A percentile compares a stretch with the other conserved stretches of the same genome.
These are phyloP conservation scores for Hyphopichia wangnamkhiaoensis DNA, from an alignment of 1,139 yeast species.

Conservation along the genomic window DNA sequence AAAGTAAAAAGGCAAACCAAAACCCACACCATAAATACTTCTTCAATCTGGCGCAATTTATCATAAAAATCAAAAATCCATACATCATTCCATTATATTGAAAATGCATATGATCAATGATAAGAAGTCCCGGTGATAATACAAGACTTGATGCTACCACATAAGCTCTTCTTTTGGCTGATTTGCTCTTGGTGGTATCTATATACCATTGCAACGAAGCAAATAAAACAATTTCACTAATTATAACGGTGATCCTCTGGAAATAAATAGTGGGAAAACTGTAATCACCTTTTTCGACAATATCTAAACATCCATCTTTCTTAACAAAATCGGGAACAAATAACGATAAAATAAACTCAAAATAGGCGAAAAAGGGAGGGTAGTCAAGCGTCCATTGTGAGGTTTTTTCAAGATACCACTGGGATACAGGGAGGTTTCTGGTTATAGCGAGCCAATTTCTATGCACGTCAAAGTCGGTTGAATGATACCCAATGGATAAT, in stretches of 20 bases:
- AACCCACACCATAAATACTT: constrained; percentile 66
- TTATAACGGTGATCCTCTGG: constrained; percentile 79
- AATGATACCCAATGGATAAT: constrained; percentile 54
- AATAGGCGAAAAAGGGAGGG: constrained; percentile 97
- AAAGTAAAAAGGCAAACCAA: constrained; percentile 73
- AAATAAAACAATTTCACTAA: constrained; percentile 73
- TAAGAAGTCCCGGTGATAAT: constrained; percentile 83
- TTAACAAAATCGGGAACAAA: constrained; percentile 67
- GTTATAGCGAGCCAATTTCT: constrained; percentile 97
- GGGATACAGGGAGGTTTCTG: constrained; percentile 63
- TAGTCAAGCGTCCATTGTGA: constrained; percentile 96
- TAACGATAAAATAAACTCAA: constrained; percentile 77
- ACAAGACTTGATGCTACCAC: constrained; percentile 83
- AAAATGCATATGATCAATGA: constrained; percentile 91
- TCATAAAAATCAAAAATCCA: constrained; percentile 74
- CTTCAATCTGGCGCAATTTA: constrained; percentile 66
- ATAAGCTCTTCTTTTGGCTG: constrained; percentile 52
- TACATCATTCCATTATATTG: constrained; percentile 94
- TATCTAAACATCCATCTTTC: constrained; percentile 76
- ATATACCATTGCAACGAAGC: constrained; percentile 72
- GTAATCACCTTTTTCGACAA: constrained; percentile 64
- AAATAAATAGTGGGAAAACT: constrained; percentile 78
- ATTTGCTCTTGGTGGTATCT: constrained; percentile 43
- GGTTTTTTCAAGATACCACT: constrained; percentile 85
- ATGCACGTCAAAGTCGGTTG: constrained; percentile 97